A percentile compares a stretch with the other conserved stretches of the same genome.
These are phyloP conservation scores for Nakazawaea anatomiae DNA, from an alignment of 805 yeast species.

Conservation along the genomic window DNA sequence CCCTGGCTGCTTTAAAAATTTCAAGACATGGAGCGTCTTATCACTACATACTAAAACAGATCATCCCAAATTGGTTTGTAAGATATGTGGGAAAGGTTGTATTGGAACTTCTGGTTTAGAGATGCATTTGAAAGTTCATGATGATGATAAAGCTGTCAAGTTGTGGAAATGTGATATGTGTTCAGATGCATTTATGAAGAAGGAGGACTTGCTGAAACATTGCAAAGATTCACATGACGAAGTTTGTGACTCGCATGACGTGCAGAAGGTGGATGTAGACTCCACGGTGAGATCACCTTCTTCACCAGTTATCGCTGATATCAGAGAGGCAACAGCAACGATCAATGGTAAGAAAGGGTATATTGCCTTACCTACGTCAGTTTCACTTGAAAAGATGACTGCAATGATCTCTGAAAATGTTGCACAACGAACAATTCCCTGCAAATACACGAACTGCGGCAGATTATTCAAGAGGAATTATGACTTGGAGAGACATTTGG, in stretches of 20 bases:
- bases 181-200: constrained; percentile 43
- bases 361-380: constrained; percentile 2
- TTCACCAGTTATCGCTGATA: not conserved
- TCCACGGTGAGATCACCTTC: not conserved
- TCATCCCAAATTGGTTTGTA: constrained; percentile 67
- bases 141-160: constrained; percentile 41
- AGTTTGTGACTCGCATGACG: too few species aligned
- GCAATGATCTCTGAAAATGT: constrained; percentile 33
- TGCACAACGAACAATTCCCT: constrained; percentile 28
- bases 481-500: constrained; percentile 44
- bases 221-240: constrained; percentile 36
- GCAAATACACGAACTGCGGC: constrained; percentile 46
- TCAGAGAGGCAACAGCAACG: not conserved
- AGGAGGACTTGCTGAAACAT: constrained; percentile 53
- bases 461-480: constrained; percentile 45
- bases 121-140: constrained; percentile 73
- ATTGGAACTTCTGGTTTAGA: constrained; percentile 65
- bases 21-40: constrained; percentile 68
- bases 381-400: constrained; percentile 16
- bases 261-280: not conserved
- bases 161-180: constrained; percentile 67
- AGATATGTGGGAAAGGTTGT: constrained; percentile 62
- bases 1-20: constrained; percentile 52
- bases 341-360: not conserved
- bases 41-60: constrained; percentile 64